Conservation (phyloP, 1,139 yeast genomes). For the Zygosaccharomyces pseudobailii region DNA sequence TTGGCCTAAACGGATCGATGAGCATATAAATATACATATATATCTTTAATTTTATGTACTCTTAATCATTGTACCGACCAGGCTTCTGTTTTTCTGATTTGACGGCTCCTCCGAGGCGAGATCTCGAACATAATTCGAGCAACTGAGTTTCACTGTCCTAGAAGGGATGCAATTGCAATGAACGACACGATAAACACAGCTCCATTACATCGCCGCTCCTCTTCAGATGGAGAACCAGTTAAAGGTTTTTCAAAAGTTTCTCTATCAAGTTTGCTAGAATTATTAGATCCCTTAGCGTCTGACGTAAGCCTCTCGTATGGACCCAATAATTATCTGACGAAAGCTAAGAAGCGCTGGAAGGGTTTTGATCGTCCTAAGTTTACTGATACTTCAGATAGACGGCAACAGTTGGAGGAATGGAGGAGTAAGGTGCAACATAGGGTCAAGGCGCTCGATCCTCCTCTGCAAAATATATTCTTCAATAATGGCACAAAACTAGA, state of each 20-base stretch:
- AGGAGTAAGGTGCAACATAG: conserved; percentile 16
- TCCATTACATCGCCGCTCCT: neutral
- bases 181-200: neutral
- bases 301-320: conserved; percentile 21
- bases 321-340: conserved; percentile 15
- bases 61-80: conserved; percentile 1
- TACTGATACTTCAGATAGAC: conserved; percentile 13
- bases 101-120: neutral
- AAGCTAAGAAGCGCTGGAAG: conserved; percentile 16
- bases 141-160: neutral
- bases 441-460: conserved; percentile 22
- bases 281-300: conserved; percentile 28
- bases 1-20: conserved; percentile 30
- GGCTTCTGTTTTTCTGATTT: neutral
- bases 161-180: no score
- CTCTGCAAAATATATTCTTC: conserved; percentile 26
- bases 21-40: neutral
- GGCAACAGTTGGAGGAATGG: conserved; percentile 21
- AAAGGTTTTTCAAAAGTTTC: conserved; percentile 9
- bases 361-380: conserved; percentile 12
- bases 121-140: neutral
- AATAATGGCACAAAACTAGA: conserved; percentile 61
- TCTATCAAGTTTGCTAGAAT: conserved; percentile 21
- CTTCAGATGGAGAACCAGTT: conserved; percentile 1
- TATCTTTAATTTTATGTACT: neutral